Base-by-base conservation (phyloP, 306 rosid species). In the Leucaena leucocephala region DNA sequence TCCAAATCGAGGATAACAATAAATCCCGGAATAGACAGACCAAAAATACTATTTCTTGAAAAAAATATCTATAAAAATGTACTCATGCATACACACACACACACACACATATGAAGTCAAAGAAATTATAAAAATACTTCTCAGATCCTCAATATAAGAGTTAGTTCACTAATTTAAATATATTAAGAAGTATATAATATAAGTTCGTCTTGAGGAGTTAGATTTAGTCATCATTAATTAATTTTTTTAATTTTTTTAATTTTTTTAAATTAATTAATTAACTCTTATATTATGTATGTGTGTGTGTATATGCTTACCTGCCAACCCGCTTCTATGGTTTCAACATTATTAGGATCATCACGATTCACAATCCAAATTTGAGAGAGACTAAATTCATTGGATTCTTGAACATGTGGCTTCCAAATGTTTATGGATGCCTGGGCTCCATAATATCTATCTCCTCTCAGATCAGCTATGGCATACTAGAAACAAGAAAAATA, bases 321-420 rank as follows among this genome's bases (percentile, higher is more conserved):
- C 62, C 62, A 55, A 55, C 62, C 33, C 7, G 62, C 62, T 55
- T 55, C 62, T 1, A 55, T 19, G 62, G 12, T 55, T n/a, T 55
- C 62, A 4, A 19, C 0, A n/a, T 52, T 52, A 7, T 2, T n/a
- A 16, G 9, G 5, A 19, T 55, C 62, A 19, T 7, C 62, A n/a
- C 19, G 33, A 19, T 55, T 55, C 62, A 55, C 19, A 7, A 55
- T 17, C 62, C 62, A 55, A n/a, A 55, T 19, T 55, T 55, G 33
- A 55, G 62, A 55, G 62, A 55, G 62, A 19, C 62, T 55, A n/a
- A 55, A n/a, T 55, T 55, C 62, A 55, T 19, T 55, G 33, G 12
- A 4, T 8, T 55, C 12, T 55, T 55, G 62, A n/a, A 55, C 62
- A n/a, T 19, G 19, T 7, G 62, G 6, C 33, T 55, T 55, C 62